Evolutionary conservation across 129 eudicot genomes (phyloP), one percentile per base, ranked within the genome.

Genomic region (Erigeron canadensis): DNA sequence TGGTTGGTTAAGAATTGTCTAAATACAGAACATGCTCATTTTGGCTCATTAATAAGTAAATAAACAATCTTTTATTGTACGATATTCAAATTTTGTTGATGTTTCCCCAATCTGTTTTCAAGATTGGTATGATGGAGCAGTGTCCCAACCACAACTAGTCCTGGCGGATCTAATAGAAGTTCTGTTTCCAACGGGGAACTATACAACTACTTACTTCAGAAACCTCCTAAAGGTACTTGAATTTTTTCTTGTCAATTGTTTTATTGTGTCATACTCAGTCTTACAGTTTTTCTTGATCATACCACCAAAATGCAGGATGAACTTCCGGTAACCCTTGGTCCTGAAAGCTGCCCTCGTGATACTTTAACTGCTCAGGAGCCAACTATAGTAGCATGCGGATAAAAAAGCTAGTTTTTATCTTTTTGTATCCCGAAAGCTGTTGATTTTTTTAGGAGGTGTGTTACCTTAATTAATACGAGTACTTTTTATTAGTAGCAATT

Each of bases 71-170:
- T 3, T 28, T 28, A 28, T 2, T 28, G 34, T 28, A 28, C 34
- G 34, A 28, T 28, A 0, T 2, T 28, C 34, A 28, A 28, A 28
- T 28, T 28, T 28, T 28, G 34, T 3, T 28, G 34, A 28, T 28
- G 34, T 47, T 16, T 67, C 38, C 68, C 17, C 21, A 51, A 15
- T 8, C 69, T 42, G 57, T 44, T 65, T 60, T 18, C 44, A 79
- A 95, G 99, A 95, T 70, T 95, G 97, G 91, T 90, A 69, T 4
- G 96, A 95, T 70, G 96, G 97, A 79, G 97, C 97, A 17, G 85
- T 90, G 72, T 90, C 99, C 17, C 99, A 90, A 82, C 99, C 99
- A 5, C 99, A 95, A 63, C 72, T 95, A 69, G 99, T 88, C 66
- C 86, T 95, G 5, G 99, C 91, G 7, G 99, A 95, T 80, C 81